These are phyloP conservation scores for Salix udensis DNA, from an alignment of 345 rosid genomes.

Conservation along the genomic window DNA sequence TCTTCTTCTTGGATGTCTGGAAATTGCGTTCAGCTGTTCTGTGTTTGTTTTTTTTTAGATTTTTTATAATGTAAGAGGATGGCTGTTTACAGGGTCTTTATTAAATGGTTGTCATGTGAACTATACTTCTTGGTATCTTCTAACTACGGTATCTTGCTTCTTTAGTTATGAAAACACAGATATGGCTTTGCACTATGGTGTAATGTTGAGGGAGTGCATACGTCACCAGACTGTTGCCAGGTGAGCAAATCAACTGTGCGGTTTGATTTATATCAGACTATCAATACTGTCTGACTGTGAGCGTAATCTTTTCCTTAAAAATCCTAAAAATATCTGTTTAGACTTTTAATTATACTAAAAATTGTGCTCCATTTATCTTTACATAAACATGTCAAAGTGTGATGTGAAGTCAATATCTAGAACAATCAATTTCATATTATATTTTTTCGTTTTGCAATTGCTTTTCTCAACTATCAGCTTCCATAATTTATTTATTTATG, in stretches of 20 bases:
- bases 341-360: too few species aligned
- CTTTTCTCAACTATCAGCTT: too few species aligned
- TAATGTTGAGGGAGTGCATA: constrained; percentile 32
- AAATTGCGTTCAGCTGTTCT: neutral
- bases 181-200: constrained; percentile 96
- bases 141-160: constrained; percentile 12
- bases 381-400: too few species aligned
- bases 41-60: neutral
- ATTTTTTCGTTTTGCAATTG: too few species aligned
- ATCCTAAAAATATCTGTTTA: too few species aligned
- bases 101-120: neutral
- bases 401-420: too few species aligned
- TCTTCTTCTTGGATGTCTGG: neutral
- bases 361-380: too few species aligned
- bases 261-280: neutral
- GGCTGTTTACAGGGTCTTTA: neutral
- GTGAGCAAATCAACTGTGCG: constrained; percentile 33
- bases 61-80: neutral
- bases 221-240: constrained; percentile 69
- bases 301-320: too few species aligned
- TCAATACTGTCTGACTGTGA: neutral
- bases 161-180: constrained; percentile 70
- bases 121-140: constrained; percentile 8
- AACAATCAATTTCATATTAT: too few species aligned
- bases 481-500: too few species aligned